Evolutionary conservation across 257 asterid species (phyloP).

Genomic region (Mitragyna speciosa): DNA sequence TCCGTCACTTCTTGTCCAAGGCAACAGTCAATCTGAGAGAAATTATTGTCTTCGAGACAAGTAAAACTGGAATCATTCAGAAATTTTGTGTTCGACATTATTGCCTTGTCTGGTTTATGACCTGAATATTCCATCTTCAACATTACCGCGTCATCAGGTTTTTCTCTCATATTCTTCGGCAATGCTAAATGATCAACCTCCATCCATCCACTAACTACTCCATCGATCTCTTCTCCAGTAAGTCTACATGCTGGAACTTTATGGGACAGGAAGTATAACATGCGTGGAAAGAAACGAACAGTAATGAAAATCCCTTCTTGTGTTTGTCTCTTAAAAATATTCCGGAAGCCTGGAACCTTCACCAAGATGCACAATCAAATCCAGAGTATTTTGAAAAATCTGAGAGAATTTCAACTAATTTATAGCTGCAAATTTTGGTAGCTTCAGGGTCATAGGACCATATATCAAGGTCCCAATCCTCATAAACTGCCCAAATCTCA

Average conservation of each 20-base stretch:
- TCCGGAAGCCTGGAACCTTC: slow-evolving; percentile 18
- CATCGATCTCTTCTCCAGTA: slow-evolving; percentile 18
- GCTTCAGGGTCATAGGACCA: slow-evolving; percentile 17
- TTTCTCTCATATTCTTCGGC: slow-evolving; percentile 8
- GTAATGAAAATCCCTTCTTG: slow-evolving; percentile 8
- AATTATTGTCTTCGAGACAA: background rate
- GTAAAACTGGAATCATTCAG: background rate
- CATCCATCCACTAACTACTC: slow-evolving; percentile 23
- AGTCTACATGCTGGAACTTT: slow-evolving; percentile 18
- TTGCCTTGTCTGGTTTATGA: background rate
- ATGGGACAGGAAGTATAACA: slow-evolving; percentile 18
- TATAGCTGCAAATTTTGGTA: slow-evolving; percentile 13
- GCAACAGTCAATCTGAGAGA: background rate
- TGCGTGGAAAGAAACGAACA: slow-evolving; percentile 14
- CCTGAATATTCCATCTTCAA: background rate
- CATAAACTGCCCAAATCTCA: slow-evolving; percentile 31
- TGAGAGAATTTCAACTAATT: slow-evolving; percentile 25
- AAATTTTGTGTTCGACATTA: background rate
- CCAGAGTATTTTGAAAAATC: slow-evolving; percentile 20
- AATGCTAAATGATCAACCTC: slow-evolving; percentile 24
- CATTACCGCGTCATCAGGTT: background rate
- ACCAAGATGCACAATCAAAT: slow-evolving; percentile 13
- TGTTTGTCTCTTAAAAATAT: slow-evolving; percentile 13
- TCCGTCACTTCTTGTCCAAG: background rate
- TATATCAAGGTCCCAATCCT: slow-evolving; percentile 18